phyloP scores from a whole-genome alignment of 2,329 filamentous ascomycete species.

The Exophiala alcalophila region DNA sequence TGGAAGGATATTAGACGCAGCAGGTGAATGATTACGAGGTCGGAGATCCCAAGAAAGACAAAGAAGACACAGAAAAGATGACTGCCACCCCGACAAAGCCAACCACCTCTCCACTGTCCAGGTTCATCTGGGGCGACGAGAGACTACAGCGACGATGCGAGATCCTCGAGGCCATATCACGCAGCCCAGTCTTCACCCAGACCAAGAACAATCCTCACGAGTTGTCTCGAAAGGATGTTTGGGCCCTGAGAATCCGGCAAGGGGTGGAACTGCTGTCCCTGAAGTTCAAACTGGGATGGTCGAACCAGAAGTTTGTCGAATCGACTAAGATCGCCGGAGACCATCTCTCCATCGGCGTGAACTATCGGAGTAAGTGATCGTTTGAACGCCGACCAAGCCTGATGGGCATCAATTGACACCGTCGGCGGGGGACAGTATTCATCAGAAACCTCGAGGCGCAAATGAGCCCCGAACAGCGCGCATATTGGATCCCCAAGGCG shows the following conservation, averaged over 20 bases:
- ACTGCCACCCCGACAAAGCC: neutral
- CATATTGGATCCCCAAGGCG: constrained; percentile 28
- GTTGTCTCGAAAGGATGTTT: constrained; percentile 16
- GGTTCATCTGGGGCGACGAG: constrained; percentile 10
- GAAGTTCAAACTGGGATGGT: constrained; percentile 15
- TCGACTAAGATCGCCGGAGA: constrained; percentile 6
- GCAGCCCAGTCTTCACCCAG: constrained; percentile 5
- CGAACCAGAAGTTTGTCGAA: constrained; percentile 13
- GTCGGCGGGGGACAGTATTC: constrained; percentile 13
- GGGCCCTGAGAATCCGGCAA: constrained; percentile 13
- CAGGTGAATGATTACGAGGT: too few species aligned
- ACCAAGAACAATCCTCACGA: constrained; percentile 1
- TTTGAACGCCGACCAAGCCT: neutral
- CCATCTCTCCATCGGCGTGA: neutral
- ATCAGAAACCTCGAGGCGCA: constrained; percentile 27
- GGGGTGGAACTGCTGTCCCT: constrained; percentile 9
- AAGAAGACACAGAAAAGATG: constrained; percentile 3
- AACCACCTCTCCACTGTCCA: constrained; percentile 1
- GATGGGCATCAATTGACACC: neutral
- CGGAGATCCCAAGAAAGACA: neutral
- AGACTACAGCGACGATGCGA: constrained; percentile 3
- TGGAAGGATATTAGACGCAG: too few species aligned
- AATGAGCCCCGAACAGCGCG: constrained; percentile 28
- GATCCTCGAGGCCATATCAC: constrained; percentile 1
- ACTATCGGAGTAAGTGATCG: constrained; percentile 8